These are phyloP conservation scores for Ormosia emarginata DNA, from an alignment of 306 rosid genomes.

Conservation along the genomic window DNA sequence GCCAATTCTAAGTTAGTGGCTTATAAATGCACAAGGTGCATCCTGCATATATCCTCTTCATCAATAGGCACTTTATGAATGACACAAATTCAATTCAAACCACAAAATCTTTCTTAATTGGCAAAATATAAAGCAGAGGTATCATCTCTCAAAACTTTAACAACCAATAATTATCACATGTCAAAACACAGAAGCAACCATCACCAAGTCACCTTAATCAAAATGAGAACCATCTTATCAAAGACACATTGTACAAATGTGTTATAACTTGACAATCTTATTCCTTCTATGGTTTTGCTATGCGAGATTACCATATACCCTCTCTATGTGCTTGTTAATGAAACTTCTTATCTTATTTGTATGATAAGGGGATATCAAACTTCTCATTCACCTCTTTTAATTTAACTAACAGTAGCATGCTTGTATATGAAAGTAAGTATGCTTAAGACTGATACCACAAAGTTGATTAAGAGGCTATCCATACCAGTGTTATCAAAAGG, in stretches of 20 bases:
- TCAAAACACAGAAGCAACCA: background rate
- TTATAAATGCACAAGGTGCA: background rate
- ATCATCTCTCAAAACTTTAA: background rate
- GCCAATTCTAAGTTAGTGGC: background rate
- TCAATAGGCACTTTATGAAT: background rate
- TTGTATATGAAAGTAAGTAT: background rate
- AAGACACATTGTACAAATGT: background rate
- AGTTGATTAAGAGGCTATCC: background rate
- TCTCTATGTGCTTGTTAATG: background rate
- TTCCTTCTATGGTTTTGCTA: background rate
- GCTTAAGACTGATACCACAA: background rate
- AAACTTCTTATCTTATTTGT: background rate
- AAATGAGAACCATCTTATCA: background rate
- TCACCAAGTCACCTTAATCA: background rate
- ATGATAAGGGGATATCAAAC: background rate
- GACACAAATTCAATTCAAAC: background rate
- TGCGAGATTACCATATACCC: background rate
- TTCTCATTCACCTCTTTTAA: background rate
- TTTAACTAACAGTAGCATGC: background rate
- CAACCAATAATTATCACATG: background rate
- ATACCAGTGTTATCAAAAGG: too few species aligned
- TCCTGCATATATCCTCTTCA: background rate
- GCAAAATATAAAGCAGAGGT: background rate
- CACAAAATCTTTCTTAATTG: background rate
- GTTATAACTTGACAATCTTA: background rate